Base-by-base conservation (phyloP, 352 stramenopile species). In the Phytopythium boreale region DNA sequence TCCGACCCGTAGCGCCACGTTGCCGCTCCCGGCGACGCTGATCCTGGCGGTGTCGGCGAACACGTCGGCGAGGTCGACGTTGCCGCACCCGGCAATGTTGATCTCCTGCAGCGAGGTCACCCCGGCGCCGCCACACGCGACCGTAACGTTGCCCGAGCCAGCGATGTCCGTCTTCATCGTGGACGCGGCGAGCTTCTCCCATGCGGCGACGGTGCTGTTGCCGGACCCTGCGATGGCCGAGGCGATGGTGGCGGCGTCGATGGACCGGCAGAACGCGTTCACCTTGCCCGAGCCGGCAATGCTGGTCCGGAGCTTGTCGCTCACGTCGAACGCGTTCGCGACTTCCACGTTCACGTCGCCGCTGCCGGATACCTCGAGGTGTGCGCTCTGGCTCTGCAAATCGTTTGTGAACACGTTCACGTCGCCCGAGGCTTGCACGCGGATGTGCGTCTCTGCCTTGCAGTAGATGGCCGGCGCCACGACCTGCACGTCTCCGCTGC, bases 321-420 rank as follows among this genome's bases (percentile, higher is more conserved):
- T 3, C 4, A 43, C 12, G 4, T 43, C 20, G 17, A 58, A 17
- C 20, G 12, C 20, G 51, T 39, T 27, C 4, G 26, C 27, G 20
- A 43, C 31, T 19, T 39, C 26, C 27, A 58, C 19, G 17, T 58
- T 39, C 19, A 58, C 29, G 51, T 58, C 51, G 11, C 51, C 51
- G 31, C 27, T 44, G 27, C 51, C 51, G 15, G 27, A 14, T 4
- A 58, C 51, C 12, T 24, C 10, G 7, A 43, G 17, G 20, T 22
- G 27, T 11, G 31, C 51, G 51, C 20, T 20, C 31, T 39, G 27
- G 20, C 8, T 43, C 20, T 22, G 14, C 51, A 58, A 11, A 17
- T 43, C 19, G 51, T 26, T 44, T 8, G 31, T n/a, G 31, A 58
- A 58, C 51, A 58, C 51, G 51, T 58, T 58, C 27, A 58, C 51